Evolutionary conservation across 345 rosid species (phyloP), one percentile per base, ranked within the genome.

Genomic region (Moringa oleifera): DNA sequence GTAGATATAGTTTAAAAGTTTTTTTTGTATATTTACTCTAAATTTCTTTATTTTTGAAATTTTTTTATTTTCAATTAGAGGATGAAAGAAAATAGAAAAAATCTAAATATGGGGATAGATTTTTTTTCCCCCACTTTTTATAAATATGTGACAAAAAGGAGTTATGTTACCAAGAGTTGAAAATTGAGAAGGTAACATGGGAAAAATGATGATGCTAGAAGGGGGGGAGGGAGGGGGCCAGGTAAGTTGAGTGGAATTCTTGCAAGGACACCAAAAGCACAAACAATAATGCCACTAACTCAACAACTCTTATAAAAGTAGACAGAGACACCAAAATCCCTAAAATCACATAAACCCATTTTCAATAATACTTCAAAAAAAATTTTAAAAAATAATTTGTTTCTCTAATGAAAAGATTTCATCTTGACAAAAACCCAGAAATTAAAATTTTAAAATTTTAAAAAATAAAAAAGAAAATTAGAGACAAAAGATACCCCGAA

Each of bases 261-360:
- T 50, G 66, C 28, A 62, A 61, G 71, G 67, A 68, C 58, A 66
- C n/a, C n/a, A 33, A 33, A 63, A 56, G 74, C 70, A 65, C 59
- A 25, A 73, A 68, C 71, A 73, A 73, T 76, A 73, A 80, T 76
- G 79, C 60, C 63, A 66, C 69, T 58, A 33, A 11, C 11, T 33
- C 76, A 72, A 76, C 79, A 47, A 61, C 70, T 22, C 68, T 60
- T 51, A n/a, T n/a, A 28, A 70, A 63, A 69, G 80, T 46, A 56
- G 79, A 70, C 74, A 68, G 51, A 71, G 60, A 63, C 78, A 63
- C 51, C 15, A 33, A 66, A 68, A 33, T 49, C 25, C 56, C 52
- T 41, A 53, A 55, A n/a, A 65, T 61, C 67, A 70, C 75, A 55
- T 45, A 20, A 65, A 59, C n/a, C 61, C 2, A 12, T n/a, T n/a